A percentile compares a stretch with the other conserved stretches of the same genome.
Evolutionary conservation across 495 filamentous ascomycete species (phyloP).

Genomic region (Daldinia bambusicola): DNA sequence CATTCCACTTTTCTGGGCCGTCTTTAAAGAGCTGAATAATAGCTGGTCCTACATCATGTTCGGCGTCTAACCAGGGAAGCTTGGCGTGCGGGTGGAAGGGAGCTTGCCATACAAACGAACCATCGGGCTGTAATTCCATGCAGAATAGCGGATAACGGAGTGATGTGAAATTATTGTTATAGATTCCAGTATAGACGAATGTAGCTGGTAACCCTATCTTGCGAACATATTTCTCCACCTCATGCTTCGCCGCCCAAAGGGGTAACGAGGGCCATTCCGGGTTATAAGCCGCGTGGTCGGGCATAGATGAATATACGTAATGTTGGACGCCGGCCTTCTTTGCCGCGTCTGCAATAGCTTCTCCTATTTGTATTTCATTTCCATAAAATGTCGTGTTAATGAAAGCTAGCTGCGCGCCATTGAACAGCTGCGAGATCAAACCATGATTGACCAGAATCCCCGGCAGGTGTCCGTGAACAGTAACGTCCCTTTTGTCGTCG

Average conservation of each 20-base stretch:
- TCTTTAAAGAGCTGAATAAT: constrained; percentile 97
- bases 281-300: constrained; percentile 83
- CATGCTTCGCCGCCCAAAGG: constrained; percentile 90
- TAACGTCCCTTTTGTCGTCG: constrained; percentile 56
- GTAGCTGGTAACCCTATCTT: constrained; percentile 85
- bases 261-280: constrained; percentile 80
- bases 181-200: constrained; percentile 95
- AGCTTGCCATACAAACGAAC: constrained; percentile 91
- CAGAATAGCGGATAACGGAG: constrained; percentile 92
- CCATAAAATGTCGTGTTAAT: constrained; percentile 99
- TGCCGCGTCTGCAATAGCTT: constrained; percentile 87
- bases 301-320: constrained; percentile 96
- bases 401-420: constrained; percentile 86
- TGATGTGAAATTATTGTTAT: constrained; percentile 99
- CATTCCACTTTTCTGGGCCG: constrained; percentile 85
- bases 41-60: constrained; percentile 96
- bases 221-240: constrained; percentile 89
- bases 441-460: constrained; percentile 64
- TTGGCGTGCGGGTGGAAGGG: constrained; percentile 90
- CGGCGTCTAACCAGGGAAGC: constrained; percentile 96
- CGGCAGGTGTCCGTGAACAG: constrained; percentile 54
- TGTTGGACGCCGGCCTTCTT: constrained; percentile 86
- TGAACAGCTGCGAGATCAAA: constrained; percentile 81
- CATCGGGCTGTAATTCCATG: constrained; percentile 85
- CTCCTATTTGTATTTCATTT: constrained; percentile 89